A percentile compares a stretch with the other conserved stretches of the same genome.
Evolutionary conservation across 352 stramenopile species (phyloP).

Genomic region (Globisporangium iwayamae): DNA sequence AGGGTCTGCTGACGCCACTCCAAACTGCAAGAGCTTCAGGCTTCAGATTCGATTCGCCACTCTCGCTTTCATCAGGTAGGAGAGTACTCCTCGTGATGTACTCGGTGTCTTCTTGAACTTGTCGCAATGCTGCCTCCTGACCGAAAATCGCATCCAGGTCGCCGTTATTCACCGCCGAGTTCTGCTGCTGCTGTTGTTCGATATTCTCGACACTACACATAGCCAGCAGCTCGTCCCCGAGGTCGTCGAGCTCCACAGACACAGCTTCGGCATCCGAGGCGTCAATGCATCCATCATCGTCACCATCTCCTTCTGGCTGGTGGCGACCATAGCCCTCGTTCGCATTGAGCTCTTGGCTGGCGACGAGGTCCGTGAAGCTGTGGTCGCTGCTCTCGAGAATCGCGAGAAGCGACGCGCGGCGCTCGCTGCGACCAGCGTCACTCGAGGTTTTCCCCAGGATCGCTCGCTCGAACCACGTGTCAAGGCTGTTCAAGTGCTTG

Average conservation of each 20-base stretch:
- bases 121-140: neutral
- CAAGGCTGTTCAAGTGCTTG: conserved; percentile 42
- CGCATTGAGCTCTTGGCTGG: neutral
- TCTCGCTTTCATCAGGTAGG: neutral
- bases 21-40: neutral
- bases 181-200: neutral
- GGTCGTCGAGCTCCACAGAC: conserved; percentile 7
- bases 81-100: neutral
- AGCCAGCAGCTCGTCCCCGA: conserved; percentile 10
- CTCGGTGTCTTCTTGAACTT: neutral
- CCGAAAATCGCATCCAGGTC: conserved; percentile 15
- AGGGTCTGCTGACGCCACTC: neutral
- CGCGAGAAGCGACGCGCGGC: conserved; percentile 5
- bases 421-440: neutral
- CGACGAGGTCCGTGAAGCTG: neutral
- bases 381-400: conserved; percentile 4
- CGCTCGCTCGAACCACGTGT: conserved; percentile 47
- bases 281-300: conserved; percentile 6
- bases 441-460: conserved; percentile 26
- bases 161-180: neutral
- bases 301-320: neutral
- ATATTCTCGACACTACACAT: neutral
- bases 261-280: conserved; percentile 8
- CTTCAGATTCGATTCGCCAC: neutral
- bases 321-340: neutral